A percentile compares a stretch with the other conserved stretches of the same genome.
phyloP scores from a whole-genome alignment of 371 early-diverging fungal genomes.

The Parasitella parasitica region DNA sequence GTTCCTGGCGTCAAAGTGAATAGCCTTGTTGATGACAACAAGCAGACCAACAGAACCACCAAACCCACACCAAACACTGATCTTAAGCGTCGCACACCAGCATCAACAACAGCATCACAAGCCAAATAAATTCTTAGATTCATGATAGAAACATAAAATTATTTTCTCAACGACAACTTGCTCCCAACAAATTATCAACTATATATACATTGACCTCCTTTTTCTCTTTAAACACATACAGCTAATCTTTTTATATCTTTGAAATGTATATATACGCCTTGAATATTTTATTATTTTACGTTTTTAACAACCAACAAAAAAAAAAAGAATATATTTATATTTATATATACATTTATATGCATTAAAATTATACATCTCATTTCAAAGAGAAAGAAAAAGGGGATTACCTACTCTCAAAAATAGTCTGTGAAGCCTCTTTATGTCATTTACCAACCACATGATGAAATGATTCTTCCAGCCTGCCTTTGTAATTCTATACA shows the following conservation, averaged over 20 bases:
- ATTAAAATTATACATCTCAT: not conserved
- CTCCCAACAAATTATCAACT: not conserved
- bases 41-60: not conserved
- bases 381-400: too few relatives aligned
- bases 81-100: conserved; percentile 17
- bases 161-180: not conserved
- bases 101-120: not conserved
- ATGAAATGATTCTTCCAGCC: too few relatives aligned
- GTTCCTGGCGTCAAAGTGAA: conserved; percentile 11
- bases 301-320: conserved; percentile 1
- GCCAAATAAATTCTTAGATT: conserved; percentile 7
- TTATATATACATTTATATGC: not conserved
- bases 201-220: not conserved
- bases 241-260: not conserved
- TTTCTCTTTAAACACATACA: not conserved
- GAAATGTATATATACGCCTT: not conserved
- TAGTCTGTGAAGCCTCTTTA: too few relatives aligned
- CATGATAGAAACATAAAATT: not conserved
- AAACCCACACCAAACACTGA: conserved; percentile 15
- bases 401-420: too few relatives aligned
- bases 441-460: too few relatives aligned
- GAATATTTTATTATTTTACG: not conserved
- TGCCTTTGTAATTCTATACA: too few relatives aligned
- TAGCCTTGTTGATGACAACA: not conserved
- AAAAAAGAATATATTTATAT: not conserved